Evolutionary conservation across 2,329 filamentous ascomycete genomes (phyloP).

Genomic region (Alternaria consortialis): DNA sequence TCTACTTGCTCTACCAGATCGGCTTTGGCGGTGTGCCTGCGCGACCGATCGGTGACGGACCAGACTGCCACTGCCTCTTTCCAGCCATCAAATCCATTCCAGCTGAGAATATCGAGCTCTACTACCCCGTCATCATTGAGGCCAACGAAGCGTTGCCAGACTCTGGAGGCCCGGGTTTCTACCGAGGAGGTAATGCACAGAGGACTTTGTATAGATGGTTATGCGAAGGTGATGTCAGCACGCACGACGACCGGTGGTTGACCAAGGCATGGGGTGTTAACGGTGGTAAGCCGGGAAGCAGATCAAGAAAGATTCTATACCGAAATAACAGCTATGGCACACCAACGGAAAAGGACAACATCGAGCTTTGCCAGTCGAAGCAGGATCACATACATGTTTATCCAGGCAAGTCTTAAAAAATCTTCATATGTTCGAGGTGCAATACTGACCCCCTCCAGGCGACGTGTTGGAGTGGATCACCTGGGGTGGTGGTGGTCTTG

Average conservation of each 20-base stretch:
- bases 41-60: conserved; percentile 58
- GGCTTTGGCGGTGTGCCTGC: conserved; percentile 61
- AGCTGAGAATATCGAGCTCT: conserved; percentile 59
- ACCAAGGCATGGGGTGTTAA: conserved; percentile 61
- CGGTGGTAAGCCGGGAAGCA: conserved; percentile 56
- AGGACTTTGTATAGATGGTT: conserved; percentile 59
- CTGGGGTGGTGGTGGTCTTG: conserved; percentile 61
- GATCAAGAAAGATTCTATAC: conserved; percentile 57
- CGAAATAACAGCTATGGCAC: conserved; percentile 51
- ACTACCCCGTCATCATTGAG: conserved; percentile 60
- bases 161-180: conserved; percentile 59
- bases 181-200: conserved; percentile 60
- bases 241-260: conserved; percentile 61
- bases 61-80: conserved; percentile 62
- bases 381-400: conserved; percentile 59
- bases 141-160: conserved; percentile 59
- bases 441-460: conserved; percentile 30
- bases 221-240: conserved; percentile 56
- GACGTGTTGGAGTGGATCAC: conserved; percentile 62
- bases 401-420: conserved; percentile 36
- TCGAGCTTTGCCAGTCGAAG: conserved; percentile 55
- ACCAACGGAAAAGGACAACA: conserved; percentile 44
- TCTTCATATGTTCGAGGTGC: not conserved
- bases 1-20: conserved; percentile 62
- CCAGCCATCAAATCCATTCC: conserved; percentile 62